Conservation (phyloP, 345 rosid species). For the Hibiscus tridactylites region DNA sequence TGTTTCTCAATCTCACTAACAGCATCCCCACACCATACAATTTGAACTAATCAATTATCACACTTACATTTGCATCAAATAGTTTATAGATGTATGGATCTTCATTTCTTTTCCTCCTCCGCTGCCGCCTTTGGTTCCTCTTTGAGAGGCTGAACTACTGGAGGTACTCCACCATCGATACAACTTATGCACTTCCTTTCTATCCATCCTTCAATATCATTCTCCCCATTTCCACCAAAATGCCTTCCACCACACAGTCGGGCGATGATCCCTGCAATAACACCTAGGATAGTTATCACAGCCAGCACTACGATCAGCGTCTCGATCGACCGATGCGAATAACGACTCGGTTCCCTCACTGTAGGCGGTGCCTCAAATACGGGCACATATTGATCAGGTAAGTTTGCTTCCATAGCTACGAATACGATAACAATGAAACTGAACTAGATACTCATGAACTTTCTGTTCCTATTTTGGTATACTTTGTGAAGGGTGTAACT, state of each 20-base stretch:
- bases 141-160: conserved; percentile 13
- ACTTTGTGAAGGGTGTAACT: too few relatives aligned
- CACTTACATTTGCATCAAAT: background rate
- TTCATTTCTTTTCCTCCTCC: conserved; percentile 46
- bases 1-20: too few relatives aligned
- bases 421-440: too few relatives aligned
- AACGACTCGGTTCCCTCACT: conserved; percentile 23
- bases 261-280: conserved; percentile 73
- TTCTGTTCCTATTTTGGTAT: too few relatives aligned
- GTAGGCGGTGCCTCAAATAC: conserved; percentile 20
- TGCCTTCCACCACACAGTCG: conserved; percentile 76
- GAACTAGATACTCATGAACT: too few relatives aligned
- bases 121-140: conserved; percentile 29
- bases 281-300: conserved; percentile 60
- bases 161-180: conserved; percentile 69
- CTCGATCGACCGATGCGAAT: conserved; percentile 56
- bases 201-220: conserved; percentile 92
- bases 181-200: conserved; percentile 79
- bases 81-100: background rate
- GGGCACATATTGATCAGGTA: conserved; percentile 27
- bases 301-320: conserved; percentile 79
- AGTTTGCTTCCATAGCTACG: conserved; percentile 8
- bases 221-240: conserved; percentile 60
- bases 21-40: background rate
- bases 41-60: background rate